These are phyloP conservation scores for Cardamine chenopodiifolia DNA, from an alignment of 345 rosid genomes.

Conservation along the genomic window DNA sequence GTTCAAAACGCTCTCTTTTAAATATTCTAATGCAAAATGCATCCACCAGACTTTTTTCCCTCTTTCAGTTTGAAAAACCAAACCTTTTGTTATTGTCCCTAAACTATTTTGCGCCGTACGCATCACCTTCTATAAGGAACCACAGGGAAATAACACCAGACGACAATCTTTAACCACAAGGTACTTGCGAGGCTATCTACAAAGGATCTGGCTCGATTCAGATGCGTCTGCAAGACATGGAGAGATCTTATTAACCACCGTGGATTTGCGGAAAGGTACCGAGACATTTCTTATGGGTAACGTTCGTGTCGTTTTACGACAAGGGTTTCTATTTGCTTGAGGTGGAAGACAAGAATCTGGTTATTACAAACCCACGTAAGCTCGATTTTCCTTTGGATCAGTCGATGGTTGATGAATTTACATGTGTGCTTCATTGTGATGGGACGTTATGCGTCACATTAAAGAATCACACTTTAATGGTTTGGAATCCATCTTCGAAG, in stretches of 20 bases:
- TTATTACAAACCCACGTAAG: background rate
- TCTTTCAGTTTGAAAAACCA: background rate
- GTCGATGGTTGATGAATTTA: slow-evolving; percentile 33
- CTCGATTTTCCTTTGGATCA: slow-evolving; percentile 30
- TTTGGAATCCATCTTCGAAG: slow-evolving; percentile 37
- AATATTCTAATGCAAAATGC: slow-evolving; percentile 11
- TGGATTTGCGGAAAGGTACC: slow-evolving; percentile 10
- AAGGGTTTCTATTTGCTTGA: slow-evolving; percentile 35
- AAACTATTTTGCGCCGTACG: background rate
- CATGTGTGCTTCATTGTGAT: slow-evolving; percentile 34
- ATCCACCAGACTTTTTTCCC: background rate
- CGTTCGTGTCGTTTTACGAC: slow-evolving; percentile 23
- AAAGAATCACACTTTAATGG: slow-evolving; percentile 28
- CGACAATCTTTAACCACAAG: slow-evolving; percentile 13
- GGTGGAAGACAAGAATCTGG: slow-evolving; percentile 21
- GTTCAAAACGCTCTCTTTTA: background rate
- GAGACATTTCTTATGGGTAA: slow-evolving; percentile 9
- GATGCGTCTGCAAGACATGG: slow-evolving; percentile 41
- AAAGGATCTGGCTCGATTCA: slow-evolving; percentile 34
- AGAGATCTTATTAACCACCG: slow-evolving; percentile 29
- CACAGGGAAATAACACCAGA: background rate
- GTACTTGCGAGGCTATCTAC: slow-evolving; percentile 33
- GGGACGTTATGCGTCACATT: slow-evolving; percentile 42
- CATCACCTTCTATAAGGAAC: slow-evolving; percentile 14
- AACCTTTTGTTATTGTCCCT: background rate